Percentiles rank a stretch among this genome's conserved stretches.
Conservation (phyloP, 257 asterid genomes). For the Echites panduratus region DNA sequence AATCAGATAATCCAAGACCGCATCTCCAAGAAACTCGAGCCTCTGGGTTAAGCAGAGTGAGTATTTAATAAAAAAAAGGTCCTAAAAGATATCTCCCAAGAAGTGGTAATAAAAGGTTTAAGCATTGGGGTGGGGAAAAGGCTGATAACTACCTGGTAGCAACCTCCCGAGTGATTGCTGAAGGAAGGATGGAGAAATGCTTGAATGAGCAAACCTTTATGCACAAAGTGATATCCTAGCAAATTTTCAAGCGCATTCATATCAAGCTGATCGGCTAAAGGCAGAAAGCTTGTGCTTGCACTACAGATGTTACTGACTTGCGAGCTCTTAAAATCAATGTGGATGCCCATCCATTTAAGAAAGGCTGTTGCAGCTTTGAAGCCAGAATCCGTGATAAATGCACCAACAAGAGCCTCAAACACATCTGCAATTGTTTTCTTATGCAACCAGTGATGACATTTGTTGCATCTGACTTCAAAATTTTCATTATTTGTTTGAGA, state of each 20-base stretch:
- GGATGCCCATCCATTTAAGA: slow-evolving; percentile 84
- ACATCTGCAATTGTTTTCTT: slow-evolving; percentile 88
- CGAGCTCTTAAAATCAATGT: slow-evolving; percentile 39
- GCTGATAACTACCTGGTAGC: slow-evolving; percentile 70
- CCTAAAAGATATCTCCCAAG: neutral
- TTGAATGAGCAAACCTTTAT: slow-evolving; percentile 88
- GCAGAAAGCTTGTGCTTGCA: slow-evolving; percentile 53
- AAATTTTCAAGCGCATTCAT: slow-evolving; percentile 46
- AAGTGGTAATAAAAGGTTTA: slow-evolving; percentile 5
- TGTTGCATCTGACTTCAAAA: slow-evolving; percentile 64
- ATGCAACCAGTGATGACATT: slow-evolving; percentile 77
- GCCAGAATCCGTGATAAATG: slow-evolving; percentile 84
- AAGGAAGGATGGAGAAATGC: slow-evolving; percentile 94
- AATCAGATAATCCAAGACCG: slow-evolving; percentile 92
- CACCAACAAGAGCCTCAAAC: slow-evolving; percentile 93
- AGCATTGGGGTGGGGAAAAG: neutral
- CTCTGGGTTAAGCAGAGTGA: slow-evolving; percentile 55
- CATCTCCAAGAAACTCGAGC: slow-evolving; percentile 96
- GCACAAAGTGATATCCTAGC: slow-evolving; percentile 49
- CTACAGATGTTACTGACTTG: slow-evolving; percentile 49
- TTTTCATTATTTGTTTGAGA: slow-evolving; percentile 24
- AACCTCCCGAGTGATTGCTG: slow-evolving; percentile 70
- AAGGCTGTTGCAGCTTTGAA: slow-evolving; percentile 82
- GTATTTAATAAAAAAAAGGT: neutral
- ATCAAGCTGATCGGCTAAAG: slow-evolving; percentile 53